Percentiles rank a stretch among this genome's conserved stretches.
phyloP scores from a whole-genome alignment of 1,284 basidiomycete species.

The Puccinia novopanici region DNA sequence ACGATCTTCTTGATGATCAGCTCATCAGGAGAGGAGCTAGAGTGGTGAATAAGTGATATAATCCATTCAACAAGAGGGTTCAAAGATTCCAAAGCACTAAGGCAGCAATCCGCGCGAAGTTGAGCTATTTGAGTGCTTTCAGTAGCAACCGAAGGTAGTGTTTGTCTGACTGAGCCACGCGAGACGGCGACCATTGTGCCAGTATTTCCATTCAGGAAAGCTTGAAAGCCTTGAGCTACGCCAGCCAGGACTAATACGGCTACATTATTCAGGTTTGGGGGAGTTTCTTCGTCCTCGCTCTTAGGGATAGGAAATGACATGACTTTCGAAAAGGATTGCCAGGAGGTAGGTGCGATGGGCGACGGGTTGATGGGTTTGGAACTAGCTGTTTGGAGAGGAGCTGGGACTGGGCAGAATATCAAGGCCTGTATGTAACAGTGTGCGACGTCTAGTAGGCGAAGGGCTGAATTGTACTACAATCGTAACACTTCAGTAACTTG shows the following conservation, averaged over 20 bases:
- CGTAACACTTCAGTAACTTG: constrained; percentile 20
- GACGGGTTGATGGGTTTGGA: constrained; percentile 29
- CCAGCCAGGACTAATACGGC: constrained; percentile 30
- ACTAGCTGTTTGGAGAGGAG: background rate
- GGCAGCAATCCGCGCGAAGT: constrained; percentile 35
- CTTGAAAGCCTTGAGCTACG: constrained; percentile 46
- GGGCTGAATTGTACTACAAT: constrained; percentile 43
- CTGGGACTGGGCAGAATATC: background rate
- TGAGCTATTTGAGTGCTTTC: constrained; percentile 15
- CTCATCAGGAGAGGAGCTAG: background rate
- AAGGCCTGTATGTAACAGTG: constrained; percentile 39
- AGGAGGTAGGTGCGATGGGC: constrained; percentile 26
- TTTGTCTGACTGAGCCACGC: constrained; percentile 8
- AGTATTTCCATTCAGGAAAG: constrained; percentile 40
- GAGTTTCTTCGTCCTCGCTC: constrained; percentile 20
- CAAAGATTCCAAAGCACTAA: constrained; percentile 26
- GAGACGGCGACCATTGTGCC: constrained; percentile 6
- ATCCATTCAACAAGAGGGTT: constrained; percentile 34
- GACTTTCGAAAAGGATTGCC: constrained; percentile 25
- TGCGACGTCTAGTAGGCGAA: constrained; percentile 40
- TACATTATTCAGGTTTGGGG: constrained; percentile 12
- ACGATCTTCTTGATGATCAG: constrained; percentile 25
- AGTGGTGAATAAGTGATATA: background rate
- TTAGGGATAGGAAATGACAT: constrained; percentile 27
- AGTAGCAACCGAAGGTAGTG: background rate